Evolutionary conservation across 768 basidiomycete genomes (phyloP).

Genomic region (Tulasnella sp.): DNA sequence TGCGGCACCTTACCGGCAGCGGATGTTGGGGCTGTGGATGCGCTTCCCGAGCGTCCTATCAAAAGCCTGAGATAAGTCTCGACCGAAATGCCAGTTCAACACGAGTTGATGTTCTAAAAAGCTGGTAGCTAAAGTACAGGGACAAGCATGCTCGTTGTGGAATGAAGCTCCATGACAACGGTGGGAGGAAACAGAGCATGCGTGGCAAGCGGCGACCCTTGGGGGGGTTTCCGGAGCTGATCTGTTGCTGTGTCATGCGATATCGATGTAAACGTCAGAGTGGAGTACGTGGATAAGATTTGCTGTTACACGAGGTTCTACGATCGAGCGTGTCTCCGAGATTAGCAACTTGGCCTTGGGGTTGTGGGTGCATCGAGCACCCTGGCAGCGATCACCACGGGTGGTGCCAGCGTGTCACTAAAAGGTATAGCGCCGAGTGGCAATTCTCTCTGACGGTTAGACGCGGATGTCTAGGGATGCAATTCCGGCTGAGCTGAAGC

Average conservation of each 20-base stretch:
- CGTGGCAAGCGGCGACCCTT: neutral
- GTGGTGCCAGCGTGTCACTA: neutral
- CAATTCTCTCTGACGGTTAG: neutral
- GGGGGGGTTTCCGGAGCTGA: neutral
- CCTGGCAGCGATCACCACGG: neutral
- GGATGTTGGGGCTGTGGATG: neutral
- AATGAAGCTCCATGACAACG: neutral
- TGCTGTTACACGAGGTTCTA: neutral
- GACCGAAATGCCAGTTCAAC: neutral
- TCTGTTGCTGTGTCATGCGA: neutral
- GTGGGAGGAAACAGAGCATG: neutral
- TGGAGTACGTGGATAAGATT: slow-evolving; percentile 6
- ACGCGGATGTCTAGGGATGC: neutral
- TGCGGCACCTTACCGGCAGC: neutral
- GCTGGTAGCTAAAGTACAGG: neutral
- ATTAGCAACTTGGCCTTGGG: neutral
- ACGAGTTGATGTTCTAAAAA: neutral
- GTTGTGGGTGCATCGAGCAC: neutral
- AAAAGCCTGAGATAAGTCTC: neutral
- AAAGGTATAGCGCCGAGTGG: neutral
- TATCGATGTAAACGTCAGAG: slow-evolving; percentile 4
- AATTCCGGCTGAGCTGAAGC: slow-evolving; percentile 6
- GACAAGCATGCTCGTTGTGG: neutral
- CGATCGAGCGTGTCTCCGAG: slow-evolving; percentile 3
- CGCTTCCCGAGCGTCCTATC: neutral